Evolutionary conservation across 805 yeast genomes (phyloP).

Genomic region (Saccharomycopsis amapae): DNA sequence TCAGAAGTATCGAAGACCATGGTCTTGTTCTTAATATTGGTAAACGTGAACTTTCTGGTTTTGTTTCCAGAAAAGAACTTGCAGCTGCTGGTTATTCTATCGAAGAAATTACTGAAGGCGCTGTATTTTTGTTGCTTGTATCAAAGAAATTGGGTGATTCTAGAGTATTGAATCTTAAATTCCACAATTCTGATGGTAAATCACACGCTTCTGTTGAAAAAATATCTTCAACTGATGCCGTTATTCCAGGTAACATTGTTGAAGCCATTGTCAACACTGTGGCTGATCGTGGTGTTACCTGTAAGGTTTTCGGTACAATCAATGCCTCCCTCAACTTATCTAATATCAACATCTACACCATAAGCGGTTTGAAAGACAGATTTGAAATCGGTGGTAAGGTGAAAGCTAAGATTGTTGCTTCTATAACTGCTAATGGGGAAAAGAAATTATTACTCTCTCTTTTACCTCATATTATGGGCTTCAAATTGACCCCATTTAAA

Average conservation of each 20-base stretch:
- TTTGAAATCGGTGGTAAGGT: conserved; percentile 61
- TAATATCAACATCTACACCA: conserved; percentile 46
- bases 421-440: conserved; percentile 42
- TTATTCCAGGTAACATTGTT: conserved; percentile 79
- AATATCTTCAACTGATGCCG: conserved; percentile 68
- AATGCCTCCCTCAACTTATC: conserved; percentile 64
- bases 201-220: conserved; percentile 43
- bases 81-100: conserved; percentile 32
- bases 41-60: conserved; percentile 50
- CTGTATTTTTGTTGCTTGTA: conserved; percentile 59
- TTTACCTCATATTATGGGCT: conserved; percentile 45
- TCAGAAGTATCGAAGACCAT: conserved; percentile 83
- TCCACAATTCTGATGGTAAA: conserved; percentile 36
- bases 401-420: conserved; percentile 64
- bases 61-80: conserved; percentile 66
- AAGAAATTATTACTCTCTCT: conserved; percentile 60
- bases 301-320: conserved; percentile 67
- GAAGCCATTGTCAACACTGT: conserved; percentile 63
- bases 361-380: conserved; percentile 48
- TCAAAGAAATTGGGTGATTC: conserved; percentile 32
- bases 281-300: conserved; percentile 54
- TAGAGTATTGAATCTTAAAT: conserved; percentile 41
- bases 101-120: conserved; percentile 46
- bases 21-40: conserved; percentile 79
- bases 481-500: conserved; percentile 23